Evolutionary conservation across 2,329 filamentous ascomycete species (phyloP).

Genomic region (Fusarium xylarioides): DNA sequence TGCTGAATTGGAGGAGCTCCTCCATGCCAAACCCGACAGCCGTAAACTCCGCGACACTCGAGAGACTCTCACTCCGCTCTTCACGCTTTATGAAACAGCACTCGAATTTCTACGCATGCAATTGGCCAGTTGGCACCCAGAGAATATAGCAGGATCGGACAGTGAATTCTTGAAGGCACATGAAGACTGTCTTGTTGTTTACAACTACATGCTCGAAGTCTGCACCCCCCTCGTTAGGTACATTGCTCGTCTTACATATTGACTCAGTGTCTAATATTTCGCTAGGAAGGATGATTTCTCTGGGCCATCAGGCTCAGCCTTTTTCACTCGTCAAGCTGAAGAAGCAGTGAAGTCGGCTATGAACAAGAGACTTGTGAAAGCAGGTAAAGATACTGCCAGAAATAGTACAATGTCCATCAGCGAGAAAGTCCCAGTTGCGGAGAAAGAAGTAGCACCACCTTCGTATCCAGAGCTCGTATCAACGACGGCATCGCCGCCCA

Average conservation of each 20-base stretch:
- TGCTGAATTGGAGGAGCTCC: background rate
- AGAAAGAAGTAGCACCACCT: background rate
- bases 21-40: background rate
- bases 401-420: rapidly evolving
- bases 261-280: background rate
- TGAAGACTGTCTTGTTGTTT: background rate
- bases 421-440: background rate
- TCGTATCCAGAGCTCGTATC: background rate
- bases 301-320: background rate
- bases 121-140: background rate
- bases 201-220: background rate
- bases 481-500: rapidly evolving
- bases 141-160: background rate
- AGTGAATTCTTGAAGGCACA: background rate
- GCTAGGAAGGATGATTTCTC: background rate
- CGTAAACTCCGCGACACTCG: background rate
- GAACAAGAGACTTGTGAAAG: background rate
- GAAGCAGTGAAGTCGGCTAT: background rate
- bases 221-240: background rate
- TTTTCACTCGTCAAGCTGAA: background rate
- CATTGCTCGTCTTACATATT: no score
- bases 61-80: background rate
- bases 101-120: background rate
- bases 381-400: background rate
- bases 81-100: background rate